Percentiles rank a stretch among this genome's conserved stretches.
These are phyloP conservation scores for Entomortierella beljakovae DNA, from an alignment of 192 early-diverging fungal species.

Conservation along the genomic window DNA sequence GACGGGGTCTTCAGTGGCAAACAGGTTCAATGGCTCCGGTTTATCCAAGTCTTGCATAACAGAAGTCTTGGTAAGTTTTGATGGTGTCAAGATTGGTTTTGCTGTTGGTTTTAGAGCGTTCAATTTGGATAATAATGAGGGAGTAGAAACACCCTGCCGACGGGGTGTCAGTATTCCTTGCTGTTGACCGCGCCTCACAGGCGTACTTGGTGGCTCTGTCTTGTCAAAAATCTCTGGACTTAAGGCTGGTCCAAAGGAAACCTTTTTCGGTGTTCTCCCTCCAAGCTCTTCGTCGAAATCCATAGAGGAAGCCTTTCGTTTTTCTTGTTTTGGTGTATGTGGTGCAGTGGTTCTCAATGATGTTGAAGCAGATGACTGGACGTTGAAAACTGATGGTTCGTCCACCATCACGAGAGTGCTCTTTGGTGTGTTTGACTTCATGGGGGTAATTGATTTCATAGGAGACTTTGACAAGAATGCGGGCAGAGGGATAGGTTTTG, in stretches of 20 bases:
- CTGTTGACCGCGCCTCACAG: slow-evolving; percentile 61
- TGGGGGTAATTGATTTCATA: slow-evolving; percentile 9
- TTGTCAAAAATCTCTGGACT: slow-evolving; percentile 71
- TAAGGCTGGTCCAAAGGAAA: slow-evolving; percentile 67
- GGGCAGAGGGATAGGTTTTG: slow-evolving; percentile 41
- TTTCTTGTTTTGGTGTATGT: slow-evolving; percentile 19
- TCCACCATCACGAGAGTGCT: slow-evolving; percentile 2
- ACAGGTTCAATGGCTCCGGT: slow-evolving; percentile 24
- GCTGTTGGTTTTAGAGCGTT: slow-evolving; percentile 1
- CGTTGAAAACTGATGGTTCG: slow-evolving; percentile 22
- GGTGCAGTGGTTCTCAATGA: slow-evolving; percentile 1
- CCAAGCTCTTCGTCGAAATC: slow-evolving; percentile 6
- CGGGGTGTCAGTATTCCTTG: slow-evolving; percentile 28
- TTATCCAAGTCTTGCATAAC: slow-evolving; percentile 13
- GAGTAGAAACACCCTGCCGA: slow-evolving; percentile 12
- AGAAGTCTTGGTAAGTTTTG: slow-evolving; percentile 13
- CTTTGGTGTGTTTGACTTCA: slow-evolving; percentile 4
- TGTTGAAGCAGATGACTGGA: background rate
- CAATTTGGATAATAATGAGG: slow-evolving; percentile 9
- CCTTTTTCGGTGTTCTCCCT: slow-evolving; percentile 43
- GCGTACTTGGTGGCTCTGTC: slow-evolving; percentile 64
- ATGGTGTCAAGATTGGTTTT: slow-evolving; percentile 37
- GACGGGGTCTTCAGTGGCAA: background rate
- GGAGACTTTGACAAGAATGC: slow-evolving; percentile 35
- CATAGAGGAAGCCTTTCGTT: slow-evolving; percentile 10